Evolutionary conservation across 116 monocot species (phyloP).

Genomic region (Iris pallida): DNA sequence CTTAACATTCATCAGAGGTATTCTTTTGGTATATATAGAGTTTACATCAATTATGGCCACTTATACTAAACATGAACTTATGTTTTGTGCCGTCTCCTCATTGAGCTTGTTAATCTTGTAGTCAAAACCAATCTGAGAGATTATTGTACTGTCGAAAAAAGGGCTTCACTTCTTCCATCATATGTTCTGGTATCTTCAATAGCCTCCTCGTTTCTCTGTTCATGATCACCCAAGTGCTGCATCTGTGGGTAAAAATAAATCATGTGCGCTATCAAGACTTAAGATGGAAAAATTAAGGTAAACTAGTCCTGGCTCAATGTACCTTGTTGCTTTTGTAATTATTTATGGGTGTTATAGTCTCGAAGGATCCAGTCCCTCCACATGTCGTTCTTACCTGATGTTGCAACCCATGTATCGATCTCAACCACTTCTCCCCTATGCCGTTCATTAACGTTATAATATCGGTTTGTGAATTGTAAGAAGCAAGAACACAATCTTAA

Average conservation of each 20-base stretch:
- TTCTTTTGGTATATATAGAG: too few species aligned
- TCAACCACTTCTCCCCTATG: slow-evolving; percentile 66
- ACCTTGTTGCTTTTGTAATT: slow-evolving; percentile 71
- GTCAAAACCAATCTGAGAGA: slow-evolving; percentile 13
- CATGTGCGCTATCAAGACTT: too few species aligned
- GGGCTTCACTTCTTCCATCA: slow-evolving; percentile 48
- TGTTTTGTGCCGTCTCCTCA: slow-evolving; percentile 34
- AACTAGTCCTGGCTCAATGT: not conserved
- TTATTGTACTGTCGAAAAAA: slow-evolving; percentile 31
- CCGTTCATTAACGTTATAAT: not conserved
- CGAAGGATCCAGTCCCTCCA: slow-evolving; percentile 60
- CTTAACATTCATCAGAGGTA: too few species aligned
- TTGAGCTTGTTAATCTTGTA: slow-evolving; percentile 42
- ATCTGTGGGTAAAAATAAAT: too few species aligned
- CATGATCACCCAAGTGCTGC: slow-evolving; percentile 75
- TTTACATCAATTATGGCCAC: too few species aligned
- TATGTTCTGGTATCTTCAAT: slow-evolving; percentile 49
- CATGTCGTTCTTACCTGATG: slow-evolving; percentile 62
- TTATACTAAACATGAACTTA: slow-evolving; percentile 46
- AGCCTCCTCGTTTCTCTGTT: slow-evolving; percentile 51
- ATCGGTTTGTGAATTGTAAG: not conserved
- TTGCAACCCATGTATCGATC: slow-evolving; percentile 69
- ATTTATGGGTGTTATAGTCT: slow-evolving; percentile 27
- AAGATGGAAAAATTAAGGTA: too few species aligned
- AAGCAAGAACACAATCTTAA: not conserved